Evolutionary conservation across 345 rosid genomes (phyloP), one percentile per base, ranked within the genome.

Genomic region (Trapa incisa): DNA sequence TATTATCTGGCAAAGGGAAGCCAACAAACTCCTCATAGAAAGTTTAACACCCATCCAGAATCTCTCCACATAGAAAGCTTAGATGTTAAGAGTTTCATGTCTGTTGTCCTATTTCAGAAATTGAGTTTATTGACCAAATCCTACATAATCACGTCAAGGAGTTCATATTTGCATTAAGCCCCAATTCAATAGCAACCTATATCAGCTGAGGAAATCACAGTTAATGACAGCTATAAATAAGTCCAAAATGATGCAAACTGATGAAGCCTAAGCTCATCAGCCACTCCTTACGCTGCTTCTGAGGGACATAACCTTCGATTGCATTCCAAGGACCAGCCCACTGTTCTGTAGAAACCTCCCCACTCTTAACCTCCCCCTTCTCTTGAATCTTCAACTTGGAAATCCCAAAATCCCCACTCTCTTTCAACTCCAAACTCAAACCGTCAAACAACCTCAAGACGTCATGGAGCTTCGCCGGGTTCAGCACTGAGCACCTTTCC

Each of bases 271-370:
- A 35, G 12, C 17, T 42, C 65, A 58, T 37, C 67, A 14, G 47
- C n/a, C 32, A 43, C 42, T 6, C 5, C 9, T 58, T 57, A 16
- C 72, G 67, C 36, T 80, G 77, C 61, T 68, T 69, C 4, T 71
- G 74, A 3, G 96, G 97, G 73, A 89, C 86, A 77, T 90, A 88
- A 64, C 99, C 97, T 78, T 93, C 96, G 70, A 93, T 84, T 39
- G 97, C 92, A 80, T 80, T 77, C 13, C 92, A 84, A 45, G 92
- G 85, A 68, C 96, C 96, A 70, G 71, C 72, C 84, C 86, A 83
- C 65, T 81, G 64, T 61, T 83, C 84, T 57, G 73, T 50, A 47
- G 77, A 42, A 52, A 74, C 73, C 37, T 78, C 84, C 68, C 78
- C 86, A 14, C 52, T 68, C 48, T 62, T 68, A 9, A n/a, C 62